phyloP scores from a whole-genome alignment of 2,329 filamentous ascomycete species.

The Pezicula carpinea region DNA sequence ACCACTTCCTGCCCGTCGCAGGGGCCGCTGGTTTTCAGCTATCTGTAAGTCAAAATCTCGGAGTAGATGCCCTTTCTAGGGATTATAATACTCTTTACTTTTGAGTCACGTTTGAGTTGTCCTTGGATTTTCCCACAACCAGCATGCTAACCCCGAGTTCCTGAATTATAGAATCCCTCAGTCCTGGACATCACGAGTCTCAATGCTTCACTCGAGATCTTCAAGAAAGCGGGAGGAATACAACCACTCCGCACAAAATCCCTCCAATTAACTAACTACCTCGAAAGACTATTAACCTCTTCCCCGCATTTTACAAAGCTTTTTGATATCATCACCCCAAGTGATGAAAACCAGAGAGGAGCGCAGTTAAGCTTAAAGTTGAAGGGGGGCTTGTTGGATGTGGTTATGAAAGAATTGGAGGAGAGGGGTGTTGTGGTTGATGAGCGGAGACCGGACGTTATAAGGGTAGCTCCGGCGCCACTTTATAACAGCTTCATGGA shows the following conservation, averaged over 20 bases:
- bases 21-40: constrained; percentile 75
- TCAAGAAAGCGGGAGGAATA: constrained; percentile 59
- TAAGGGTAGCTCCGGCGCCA: constrained; percentile 69
- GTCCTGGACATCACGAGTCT: constrained; percentile 70
- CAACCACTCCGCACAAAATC: constrained; percentile 59
- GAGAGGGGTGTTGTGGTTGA: constrained; percentile 64
- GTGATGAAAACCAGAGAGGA: constrained; percentile 58
- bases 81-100: too few relatives aligned
- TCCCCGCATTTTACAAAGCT: constrained; percentile 25
- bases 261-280: constrained; percentile 60
- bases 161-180: too few relatives aligned
- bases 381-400: constrained; percentile 53
- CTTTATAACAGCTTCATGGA: constrained; percentile 71
- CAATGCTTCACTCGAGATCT: constrained; percentile 65
- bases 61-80: too few relatives aligned
- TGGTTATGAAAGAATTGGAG: constrained; percentile 57
- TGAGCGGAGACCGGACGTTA: constrained; percentile 70
- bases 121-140: too few relatives aligned
- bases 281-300: constrained; percentile 54
- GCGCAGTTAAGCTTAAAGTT: constrained; percentile 69
- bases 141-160: too few relatives aligned
- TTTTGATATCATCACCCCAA: constrained; percentile 62
- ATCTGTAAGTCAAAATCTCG: too few relatives aligned
- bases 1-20: constrained; percentile 63
- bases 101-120: too few relatives aligned